Evolutionary conservation across 345 rosid genomes (phyloP).

Genomic region (Clausena lansium): DNA sequence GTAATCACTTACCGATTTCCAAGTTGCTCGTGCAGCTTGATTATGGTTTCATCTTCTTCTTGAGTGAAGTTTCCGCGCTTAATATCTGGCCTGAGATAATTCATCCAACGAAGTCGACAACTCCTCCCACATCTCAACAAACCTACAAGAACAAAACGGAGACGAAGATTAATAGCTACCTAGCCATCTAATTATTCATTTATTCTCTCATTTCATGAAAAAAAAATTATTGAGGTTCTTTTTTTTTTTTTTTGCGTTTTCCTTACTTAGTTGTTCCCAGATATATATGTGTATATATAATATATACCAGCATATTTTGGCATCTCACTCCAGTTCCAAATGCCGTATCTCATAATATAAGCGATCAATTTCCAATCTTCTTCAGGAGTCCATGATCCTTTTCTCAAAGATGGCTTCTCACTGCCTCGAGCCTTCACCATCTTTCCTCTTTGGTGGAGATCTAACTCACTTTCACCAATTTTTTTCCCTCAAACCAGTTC

Average conservation of each 20-base stretch:
- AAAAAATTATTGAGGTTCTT: background rate
- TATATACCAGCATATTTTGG: constrained; percentile 35
- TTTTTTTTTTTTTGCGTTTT: too few relatives aligned
- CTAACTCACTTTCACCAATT: background rate
- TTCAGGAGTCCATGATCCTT: constrained; percentile 35
- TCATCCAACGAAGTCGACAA: constrained; percentile 72
- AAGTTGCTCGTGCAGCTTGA: constrained; percentile 37
- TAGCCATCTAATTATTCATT: background rate
- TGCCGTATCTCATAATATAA: constrained; percentile 30
- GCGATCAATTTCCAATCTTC: constrained; percentile 35
- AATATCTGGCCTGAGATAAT: constrained; percentile 52
- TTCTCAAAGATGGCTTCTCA: constrained; percentile 18
- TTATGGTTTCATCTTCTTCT: constrained; percentile 51
- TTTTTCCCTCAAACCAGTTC: too few relatives aligned
- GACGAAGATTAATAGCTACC: background rate
- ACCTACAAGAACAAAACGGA: constrained; percentile 28
- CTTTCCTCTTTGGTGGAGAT: background rate
- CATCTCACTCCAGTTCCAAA: constrained; percentile 42
- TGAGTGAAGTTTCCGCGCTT: constrained; percentile 54
- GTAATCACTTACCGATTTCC: constrained; percentile 44
- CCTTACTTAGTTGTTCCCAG: background rate
- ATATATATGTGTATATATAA: background rate
- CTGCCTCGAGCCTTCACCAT: constrained; percentile 9
- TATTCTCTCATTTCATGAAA: background rate
- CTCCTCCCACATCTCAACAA: constrained; percentile 60